These are phyloP conservation scores for Xylaria castorea DNA, from an alignment of 495 filamentous ascomycete species.

Conservation along the genomic window DNA sequence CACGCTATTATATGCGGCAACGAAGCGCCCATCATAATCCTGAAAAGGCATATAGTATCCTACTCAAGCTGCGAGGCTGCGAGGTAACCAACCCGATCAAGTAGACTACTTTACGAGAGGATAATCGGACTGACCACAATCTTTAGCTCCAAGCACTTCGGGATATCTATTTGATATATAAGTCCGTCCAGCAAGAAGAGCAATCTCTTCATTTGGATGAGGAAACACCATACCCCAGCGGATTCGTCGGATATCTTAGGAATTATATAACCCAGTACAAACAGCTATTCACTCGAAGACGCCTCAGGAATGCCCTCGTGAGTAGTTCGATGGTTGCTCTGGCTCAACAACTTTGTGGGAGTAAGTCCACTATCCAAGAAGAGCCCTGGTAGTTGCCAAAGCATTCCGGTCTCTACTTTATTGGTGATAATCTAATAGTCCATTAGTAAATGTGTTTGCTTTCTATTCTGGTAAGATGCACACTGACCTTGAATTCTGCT, in stretches of 20 bases:
- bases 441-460: conserved; percentile 41
- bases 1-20: conserved; percentile 42
- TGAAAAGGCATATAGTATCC: conserved; percentile 35
- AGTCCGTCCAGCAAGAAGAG: conserved; percentile 40
- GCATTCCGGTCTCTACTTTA: background rate
- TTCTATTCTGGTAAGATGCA: conserved; percentile 41
- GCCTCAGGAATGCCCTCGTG: conserved; percentile 40
- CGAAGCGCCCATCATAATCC: conserved; percentile 35
- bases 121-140: background rate
- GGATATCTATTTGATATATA: conserved; percentile 41
- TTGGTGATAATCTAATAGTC: background rate
- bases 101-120: background rate
- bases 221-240: conserved; percentile 6
- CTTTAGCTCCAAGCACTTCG: conserved; percentile 41
- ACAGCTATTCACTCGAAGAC: conserved; percentile 35
- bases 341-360: conserved; percentile 44
- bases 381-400: no score
- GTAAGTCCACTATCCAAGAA: conserved; percentile 30
- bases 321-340: conserved; percentile 39
- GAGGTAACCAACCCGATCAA: conserved; percentile 21
- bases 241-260: conserved; percentile 25
- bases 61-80: conserved; percentile 35
- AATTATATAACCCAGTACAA: conserved; percentile 33
- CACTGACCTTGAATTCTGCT: background rate
- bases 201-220: conserved; percentile 21